Percentiles rank a stretch among this genome's conserved stretches.
Evolutionary conservation across 2,329 filamentous ascomycete species (phyloP).

Genomic region (Pseudovirgaria hyperparasitica): DNA sequence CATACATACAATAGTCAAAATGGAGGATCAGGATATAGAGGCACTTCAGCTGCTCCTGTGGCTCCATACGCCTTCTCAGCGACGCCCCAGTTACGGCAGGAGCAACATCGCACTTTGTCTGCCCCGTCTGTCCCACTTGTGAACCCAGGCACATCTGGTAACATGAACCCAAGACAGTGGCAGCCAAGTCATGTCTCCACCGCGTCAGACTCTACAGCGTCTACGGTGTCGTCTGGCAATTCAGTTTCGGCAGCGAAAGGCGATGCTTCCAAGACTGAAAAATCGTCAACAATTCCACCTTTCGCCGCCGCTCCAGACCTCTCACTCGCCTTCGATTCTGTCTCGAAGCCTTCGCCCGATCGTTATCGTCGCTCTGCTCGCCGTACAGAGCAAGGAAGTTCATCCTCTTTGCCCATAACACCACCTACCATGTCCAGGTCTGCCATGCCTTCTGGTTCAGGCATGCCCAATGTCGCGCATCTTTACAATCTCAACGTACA

Average conservation of each 20-base stretch:
- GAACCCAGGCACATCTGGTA: too few species aligned
- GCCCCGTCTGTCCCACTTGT: constrained; percentile 35
- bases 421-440: constrained; percentile 16
- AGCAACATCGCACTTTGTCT: constrained; percentile 43
- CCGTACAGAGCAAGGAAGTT: constrained; percentile 32
- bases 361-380: constrained; percentile 63
- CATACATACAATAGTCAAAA: constrained; percentile 30
- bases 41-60: constrained; percentile 30
- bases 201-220: constrained; percentile 29
- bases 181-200: constrained; percentile 25
- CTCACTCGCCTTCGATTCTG: constrained; percentile 42
- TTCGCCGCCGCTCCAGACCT: constrained; percentile 41
- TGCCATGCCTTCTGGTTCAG: constrained; percentile 18
- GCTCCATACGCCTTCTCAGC: constrained; percentile 38
- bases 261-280: constrained; percentile 20
- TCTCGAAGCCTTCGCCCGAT: constrained; percentile 61
- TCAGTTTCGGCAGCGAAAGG: constrained; percentile 30
- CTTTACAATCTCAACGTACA: constrained; percentile 28
- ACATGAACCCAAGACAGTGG: constrained; percentile 13
- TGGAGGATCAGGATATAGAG: constrained; percentile 26
- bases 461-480: constrained; percentile 43
- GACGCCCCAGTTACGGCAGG: constrained; percentile 42
- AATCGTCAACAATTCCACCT: constrained; percentile 36
- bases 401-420: constrained; percentile 14
- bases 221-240: constrained; percentile 38